A percentile compares a stretch with the other conserved stretches of the same genome.
phyloP scores from a whole-genome alignment of 805 yeast species.

The Isabelozyma gotoi region DNA sequence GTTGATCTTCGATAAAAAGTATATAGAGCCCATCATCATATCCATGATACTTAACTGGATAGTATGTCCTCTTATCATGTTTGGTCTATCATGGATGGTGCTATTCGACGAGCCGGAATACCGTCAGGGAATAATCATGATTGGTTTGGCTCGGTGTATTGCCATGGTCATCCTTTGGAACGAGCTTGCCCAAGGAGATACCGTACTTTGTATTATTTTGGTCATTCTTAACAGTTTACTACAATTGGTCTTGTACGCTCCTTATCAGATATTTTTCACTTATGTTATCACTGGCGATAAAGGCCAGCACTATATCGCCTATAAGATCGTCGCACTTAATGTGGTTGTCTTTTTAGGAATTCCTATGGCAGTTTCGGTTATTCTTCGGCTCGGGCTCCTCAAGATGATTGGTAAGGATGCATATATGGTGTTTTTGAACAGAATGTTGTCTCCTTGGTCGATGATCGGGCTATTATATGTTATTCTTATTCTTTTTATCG shows the following conservation, averaged over 20 bases:
- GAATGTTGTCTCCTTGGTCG: slow-evolving; percentile 49
- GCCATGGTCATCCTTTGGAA: slow-evolving; percentile 66
- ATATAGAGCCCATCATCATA: slow-evolving; percentile 28
- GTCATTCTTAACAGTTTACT: slow-evolving; percentile 51
- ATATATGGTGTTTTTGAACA: slow-evolving; percentile 36
- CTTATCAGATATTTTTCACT: slow-evolving; percentile 48
- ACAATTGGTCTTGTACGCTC: slow-evolving; percentile 54
- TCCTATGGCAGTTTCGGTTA: slow-evolving; percentile 47
- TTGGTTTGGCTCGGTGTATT: slow-evolving; percentile 59
- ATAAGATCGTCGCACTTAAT: slow-evolving; percentile 44
- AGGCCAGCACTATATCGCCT: slow-evolving; percentile 20
- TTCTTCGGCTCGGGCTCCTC: slow-evolving; percentile 33
- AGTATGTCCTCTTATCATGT: slow-evolving; percentile 55
- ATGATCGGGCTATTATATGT: slow-evolving; percentile 53
- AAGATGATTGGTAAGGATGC: slow-evolving; percentile 24
- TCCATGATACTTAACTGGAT: slow-evolving; percentile 55
- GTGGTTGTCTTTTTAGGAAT: slow-evolving; percentile 56
- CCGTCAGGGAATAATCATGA: slow-evolving; percentile 56
- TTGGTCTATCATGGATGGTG: slow-evolving; percentile 54
- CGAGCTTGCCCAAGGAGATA: slow-evolving; percentile 53
- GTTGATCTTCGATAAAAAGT: slow-evolving; percentile 9
- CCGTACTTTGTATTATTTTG: slow-evolving; percentile 49
- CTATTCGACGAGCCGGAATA: slow-evolving; percentile 49
- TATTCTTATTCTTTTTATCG: slow-evolving; percentile 50
- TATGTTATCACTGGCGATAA: slow-evolving; percentile 39